A percentile compares a stretch with the other conserved stretches of the same genome.
phyloP scores from a whole-genome alignment of 805 yeast genomes.

The Yamadazyma sp. region DNA sequence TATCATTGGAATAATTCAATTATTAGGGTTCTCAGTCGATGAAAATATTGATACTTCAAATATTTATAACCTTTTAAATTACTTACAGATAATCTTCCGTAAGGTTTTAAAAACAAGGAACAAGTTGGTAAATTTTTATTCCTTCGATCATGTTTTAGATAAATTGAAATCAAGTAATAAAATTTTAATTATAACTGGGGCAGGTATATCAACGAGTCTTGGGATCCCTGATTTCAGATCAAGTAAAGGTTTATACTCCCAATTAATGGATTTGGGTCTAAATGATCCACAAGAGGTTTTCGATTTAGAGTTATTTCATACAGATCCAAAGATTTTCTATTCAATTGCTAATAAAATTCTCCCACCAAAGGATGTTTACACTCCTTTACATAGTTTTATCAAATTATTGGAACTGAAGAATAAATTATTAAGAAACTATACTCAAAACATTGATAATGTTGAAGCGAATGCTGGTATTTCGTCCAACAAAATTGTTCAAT shows the following conservation, averaged over 20 bases:
- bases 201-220: slow-evolving; percentile 43
- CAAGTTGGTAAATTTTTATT: slow-evolving; percentile 50
- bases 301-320: slow-evolving; percentile 33
- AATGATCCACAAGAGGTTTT: slow-evolving; percentile 46
- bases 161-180: slow-evolving; percentile 50
- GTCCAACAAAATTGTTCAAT: slow-evolving; percentile 63
- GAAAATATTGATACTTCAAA: slow-evolving; percentile 19
- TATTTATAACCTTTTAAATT: slow-evolving; percentile 18
- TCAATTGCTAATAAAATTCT: slow-evolving; percentile 43
- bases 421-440: slow-evolving; percentile 39
- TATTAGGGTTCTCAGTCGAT: slow-evolving; percentile 57
- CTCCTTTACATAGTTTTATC: slow-evolving; percentile 40
- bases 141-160: slow-evolving; percentile 56
- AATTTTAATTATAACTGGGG: slow-evolving; percentile 42
- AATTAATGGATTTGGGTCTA: slow-evolving; percentile 43
- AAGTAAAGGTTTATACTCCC: slow-evolving; percentile 62
- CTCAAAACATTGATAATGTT: slow-evolving; percentile 44
- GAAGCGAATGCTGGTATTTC: slow-evolving; percentile 49
- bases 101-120: slow-evolving; percentile 57
- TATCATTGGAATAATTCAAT: slow-evolving; percentile 51
- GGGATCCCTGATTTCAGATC: slow-evolving; percentile 47
- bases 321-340: slow-evolving; percentile 39
- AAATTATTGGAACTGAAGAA: slow-evolving; percentile 33
- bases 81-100: slow-evolving; percentile 62
- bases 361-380: slow-evolving; percentile 35